Evolutionary conservation across 108 stramenopile species (phyloP), one percentile per base, ranked within the genome.

Genomic region (Nannochloropsis gaditana): DNA sequence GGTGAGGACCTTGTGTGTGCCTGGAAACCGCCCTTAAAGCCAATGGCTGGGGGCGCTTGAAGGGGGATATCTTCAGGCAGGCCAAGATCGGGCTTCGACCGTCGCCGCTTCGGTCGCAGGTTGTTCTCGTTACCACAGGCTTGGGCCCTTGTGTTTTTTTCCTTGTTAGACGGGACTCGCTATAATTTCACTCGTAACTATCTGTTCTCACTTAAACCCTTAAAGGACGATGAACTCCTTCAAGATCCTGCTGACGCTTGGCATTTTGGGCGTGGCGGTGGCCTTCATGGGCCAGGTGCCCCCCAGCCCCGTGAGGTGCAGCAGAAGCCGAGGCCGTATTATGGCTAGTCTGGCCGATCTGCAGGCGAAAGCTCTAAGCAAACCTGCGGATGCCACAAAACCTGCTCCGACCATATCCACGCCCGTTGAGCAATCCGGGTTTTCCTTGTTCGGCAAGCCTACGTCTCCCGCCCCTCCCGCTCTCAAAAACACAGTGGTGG

Each of bases 201-300:
- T 31, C 31, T 31, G 31, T 31, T 31, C 31, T 31, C 31, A 31
- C 31, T 31, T 31, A 31, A 31, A 31, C 31, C 31, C 1, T 31
- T 31, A 73, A 15, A 73, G 59, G 59, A 73, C 59, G n/a, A 73
- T 73, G 59, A 31, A 31, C 31, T 31, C 31, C 31, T 73, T 73
- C 59, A 73, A 73, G 59, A n/a, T 15, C 2, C 59, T 73, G 31
- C n/a, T 8, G 2, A 73, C 59, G 15, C 59, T 73, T 73, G 59
- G 59, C 59, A 4, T 73, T n/a, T 73, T 73, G 59, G 59, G 59
- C 59, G 59, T 73, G 59, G 59, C 59, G 2, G 15, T 15, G 19
- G 59, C 59, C 59, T 73, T 73, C 59, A 73, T 73, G 59, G 59
- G 59, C 59, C 59, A 73, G 15, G 59, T 73, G n/a, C 59, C 59